Evolutionary conservation across 2,329 filamentous ascomycete genomes (phyloP).

Genomic region (Capronia epimyces): DNA sequence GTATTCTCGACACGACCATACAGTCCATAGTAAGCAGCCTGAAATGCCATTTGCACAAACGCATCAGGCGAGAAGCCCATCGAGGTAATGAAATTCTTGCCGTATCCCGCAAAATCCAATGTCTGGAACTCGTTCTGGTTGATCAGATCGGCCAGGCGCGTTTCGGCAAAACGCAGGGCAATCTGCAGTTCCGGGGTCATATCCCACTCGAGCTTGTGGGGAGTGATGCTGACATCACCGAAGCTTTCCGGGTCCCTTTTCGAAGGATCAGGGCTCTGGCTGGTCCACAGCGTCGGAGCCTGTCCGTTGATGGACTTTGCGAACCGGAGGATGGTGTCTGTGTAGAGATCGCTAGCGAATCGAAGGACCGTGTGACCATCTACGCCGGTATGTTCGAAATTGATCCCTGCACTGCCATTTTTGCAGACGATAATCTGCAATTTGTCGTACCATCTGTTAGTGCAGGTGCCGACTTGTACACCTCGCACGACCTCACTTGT

Average conservation of each 20-base stretch:
- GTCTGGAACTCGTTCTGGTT: constrained; percentile 95
- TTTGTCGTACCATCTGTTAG: constrained; percentile 98
- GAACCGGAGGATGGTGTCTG: constrained; percentile 93
- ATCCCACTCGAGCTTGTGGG: constrained; percentile 96
- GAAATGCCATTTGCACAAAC: constrained; percentile 98
- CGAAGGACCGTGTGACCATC: constrained; percentile 95
- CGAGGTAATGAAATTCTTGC: constrained; percentile 95
- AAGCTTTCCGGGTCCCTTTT: constrained; percentile 89
- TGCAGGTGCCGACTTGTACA: constrained; percentile 94
- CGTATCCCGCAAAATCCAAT: constrained; percentile 80
- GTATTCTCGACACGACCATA: constrained; percentile 92
- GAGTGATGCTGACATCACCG: constrained; percentile 86
- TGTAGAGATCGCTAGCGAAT: constrained; percentile 94
- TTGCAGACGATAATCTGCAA: constrained; percentile 98
- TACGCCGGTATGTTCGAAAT: constrained; percentile 97
- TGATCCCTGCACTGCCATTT: constrained; percentile 96
- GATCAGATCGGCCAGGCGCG: constrained; percentile 85
- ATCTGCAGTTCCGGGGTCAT: constrained; percentile 89
- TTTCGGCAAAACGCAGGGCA: constrained; percentile 91
- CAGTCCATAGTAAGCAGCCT: constrained; percentile 93
- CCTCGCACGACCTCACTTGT: constrained; percentile 87
- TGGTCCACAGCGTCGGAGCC: constrained; percentile 86
- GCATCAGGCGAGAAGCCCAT: constrained; percentile 97
- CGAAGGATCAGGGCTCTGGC: constrained; percentile 81
- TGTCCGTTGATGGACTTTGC: constrained; percentile 92